phyloP scores from a whole-genome alignment of 768 basidiomycete genomes.

The Paxillus ammoniavirescens region DNA sequence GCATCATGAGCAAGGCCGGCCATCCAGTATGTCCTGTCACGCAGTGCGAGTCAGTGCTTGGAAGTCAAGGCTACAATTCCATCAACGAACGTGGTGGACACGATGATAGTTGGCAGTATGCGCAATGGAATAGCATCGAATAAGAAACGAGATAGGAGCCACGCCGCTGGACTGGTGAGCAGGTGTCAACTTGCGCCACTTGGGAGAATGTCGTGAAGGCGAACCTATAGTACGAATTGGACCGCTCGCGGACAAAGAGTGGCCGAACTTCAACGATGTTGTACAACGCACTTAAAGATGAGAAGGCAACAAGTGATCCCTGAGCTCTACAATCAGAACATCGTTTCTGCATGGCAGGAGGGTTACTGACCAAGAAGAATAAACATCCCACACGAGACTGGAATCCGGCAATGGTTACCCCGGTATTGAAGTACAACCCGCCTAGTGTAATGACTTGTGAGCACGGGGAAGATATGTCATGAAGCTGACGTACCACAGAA shows the following conservation, averaged over 20 bases:
- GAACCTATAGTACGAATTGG: slow-evolving; percentile 82
- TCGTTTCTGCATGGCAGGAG: background rate
- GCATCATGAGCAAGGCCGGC: slow-evolving; percentile 80
- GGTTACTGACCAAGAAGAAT: slow-evolving; percentile 75
- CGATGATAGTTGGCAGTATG: slow-evolving; percentile 84
- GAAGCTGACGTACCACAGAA: slow-evolving; percentile 64
- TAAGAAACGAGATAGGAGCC: slow-evolving; percentile 84
- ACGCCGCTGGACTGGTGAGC: slow-evolving; percentile 70
- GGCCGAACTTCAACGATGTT: slow-evolving; percentile 82
- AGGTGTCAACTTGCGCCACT: background rate
- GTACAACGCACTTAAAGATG: slow-evolving; percentile 84
- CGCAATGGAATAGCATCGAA: slow-evolving; percentile 91
- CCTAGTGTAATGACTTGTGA: slow-evolving; percentile 39
- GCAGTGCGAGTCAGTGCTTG: slow-evolving; percentile 5
- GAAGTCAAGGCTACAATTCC: background rate
- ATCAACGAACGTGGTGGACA: slow-evolving; percentile 70
- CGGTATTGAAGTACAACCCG: slow-evolving; percentile 83
- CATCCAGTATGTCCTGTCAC: slow-evolving; percentile 86
- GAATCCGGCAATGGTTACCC: slow-evolving; percentile 84
- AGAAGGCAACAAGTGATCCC: slow-evolving; percentile 92
- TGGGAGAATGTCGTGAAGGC: slow-evolving; percentile 5
- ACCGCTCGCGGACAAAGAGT: slow-evolving; percentile 87
- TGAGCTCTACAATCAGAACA: slow-evolving; percentile 26
- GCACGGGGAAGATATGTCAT: background rate
- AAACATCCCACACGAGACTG: slow-evolving; percentile 91